Percentiles rank a stretch among this genome's conserved stretches.
Evolutionary conservation across 2,329 filamentous ascomycete genomes (phyloP).

Genomic region (Colletotrichum sublineola): DNA sequence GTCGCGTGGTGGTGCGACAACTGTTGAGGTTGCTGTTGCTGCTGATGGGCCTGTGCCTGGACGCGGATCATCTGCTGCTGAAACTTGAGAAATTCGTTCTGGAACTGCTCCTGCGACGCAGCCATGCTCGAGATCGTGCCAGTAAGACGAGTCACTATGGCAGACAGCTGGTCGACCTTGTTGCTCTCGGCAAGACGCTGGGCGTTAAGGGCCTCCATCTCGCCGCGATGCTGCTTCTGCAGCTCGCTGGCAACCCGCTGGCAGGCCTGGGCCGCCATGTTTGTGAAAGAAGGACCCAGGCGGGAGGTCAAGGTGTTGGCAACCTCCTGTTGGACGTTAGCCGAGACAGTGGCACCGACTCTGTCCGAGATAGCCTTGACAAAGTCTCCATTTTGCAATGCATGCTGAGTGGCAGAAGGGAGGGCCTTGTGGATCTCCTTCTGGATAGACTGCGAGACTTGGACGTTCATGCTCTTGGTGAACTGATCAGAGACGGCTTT

Average conservation of each 20-base stretch:
- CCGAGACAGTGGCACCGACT: constrained; percentile 74
- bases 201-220: constrained; percentile 65
- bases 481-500: constrained; percentile 80
- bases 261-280: constrained; percentile 74
- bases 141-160: constrained; percentile 74
- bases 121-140: constrained; percentile 80
- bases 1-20: constrained; percentile 36
- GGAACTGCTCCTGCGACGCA: constrained; percentile 75
- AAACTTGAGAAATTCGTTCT: constrained; percentile 72
- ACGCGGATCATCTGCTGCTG: constrained; percentile 62
- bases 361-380: constrained; percentile 80
- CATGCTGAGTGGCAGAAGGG: constrained; percentile 74
- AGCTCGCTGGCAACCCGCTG: constrained; percentile 78
- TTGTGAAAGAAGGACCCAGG: constrained; percentile 76
- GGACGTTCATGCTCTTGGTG: constrained; percentile 73
- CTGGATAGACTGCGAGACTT: constrained; percentile 75
- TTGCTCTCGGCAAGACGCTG: constrained; percentile 64
- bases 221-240: constrained; percentile 70
- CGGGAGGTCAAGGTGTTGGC: constrained; percentile 70
- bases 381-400: constrained; percentile 80
- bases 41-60: constrained; percentile 50
- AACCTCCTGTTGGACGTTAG: constrained; percentile 79
- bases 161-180: constrained; percentile 81
- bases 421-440: constrained; percentile 80
- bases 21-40: constrained; percentile 34